phyloP scores from a whole-genome alignment of 208 protist genomes.

The Acanthamoeba triangularis region DNA sequence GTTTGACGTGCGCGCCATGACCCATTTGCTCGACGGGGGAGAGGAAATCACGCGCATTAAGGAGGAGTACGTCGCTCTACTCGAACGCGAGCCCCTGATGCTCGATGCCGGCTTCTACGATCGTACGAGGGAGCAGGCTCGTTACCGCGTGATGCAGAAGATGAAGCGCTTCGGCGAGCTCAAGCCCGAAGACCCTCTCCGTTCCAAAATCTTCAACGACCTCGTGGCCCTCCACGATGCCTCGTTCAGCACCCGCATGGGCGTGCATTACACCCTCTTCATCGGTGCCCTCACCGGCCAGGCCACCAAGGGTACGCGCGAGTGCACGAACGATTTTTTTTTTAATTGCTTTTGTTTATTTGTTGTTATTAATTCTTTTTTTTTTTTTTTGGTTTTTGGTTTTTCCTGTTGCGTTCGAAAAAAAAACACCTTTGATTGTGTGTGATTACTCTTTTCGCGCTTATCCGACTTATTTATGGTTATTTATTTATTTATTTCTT shows the following conservation, averaged over 20 bases:
- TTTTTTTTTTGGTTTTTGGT: background rate
- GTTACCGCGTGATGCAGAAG: constrained; percentile 68
- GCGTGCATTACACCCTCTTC: constrained; percentile 62
- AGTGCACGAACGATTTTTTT: background rate
- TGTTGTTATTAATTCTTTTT: background rate
- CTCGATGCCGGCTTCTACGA: constrained; percentile 68
- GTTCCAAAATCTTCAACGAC: constrained; percentile 16
- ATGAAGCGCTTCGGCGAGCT: constrained; percentile 54
- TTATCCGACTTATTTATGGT: background rate
- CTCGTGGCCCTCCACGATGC: constrained; percentile 55
- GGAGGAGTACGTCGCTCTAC: background rate
- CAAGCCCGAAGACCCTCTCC: constrained; percentile 3
- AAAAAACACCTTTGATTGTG: too few species aligned
- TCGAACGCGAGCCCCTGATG: constrained; percentile 44
- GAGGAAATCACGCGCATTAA: constrained; percentile 48
- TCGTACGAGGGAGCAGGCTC: constrained; percentile 42
- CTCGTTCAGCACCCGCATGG: constrained; percentile 62
- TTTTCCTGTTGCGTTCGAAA: too few species aligned
- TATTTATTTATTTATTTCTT: background rate
- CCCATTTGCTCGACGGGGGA: constrained; percentile 65
- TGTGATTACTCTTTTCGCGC: too few species aligned
- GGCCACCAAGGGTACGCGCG: constrained; percentile 5
- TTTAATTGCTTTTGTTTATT: background rate
- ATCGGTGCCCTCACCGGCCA: constrained; percentile 58
- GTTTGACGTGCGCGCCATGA: constrained; percentile 61